Base-by-base conservation (phyloP, 768 basidiomycete species). In the Tricholoma sp. region DNA sequence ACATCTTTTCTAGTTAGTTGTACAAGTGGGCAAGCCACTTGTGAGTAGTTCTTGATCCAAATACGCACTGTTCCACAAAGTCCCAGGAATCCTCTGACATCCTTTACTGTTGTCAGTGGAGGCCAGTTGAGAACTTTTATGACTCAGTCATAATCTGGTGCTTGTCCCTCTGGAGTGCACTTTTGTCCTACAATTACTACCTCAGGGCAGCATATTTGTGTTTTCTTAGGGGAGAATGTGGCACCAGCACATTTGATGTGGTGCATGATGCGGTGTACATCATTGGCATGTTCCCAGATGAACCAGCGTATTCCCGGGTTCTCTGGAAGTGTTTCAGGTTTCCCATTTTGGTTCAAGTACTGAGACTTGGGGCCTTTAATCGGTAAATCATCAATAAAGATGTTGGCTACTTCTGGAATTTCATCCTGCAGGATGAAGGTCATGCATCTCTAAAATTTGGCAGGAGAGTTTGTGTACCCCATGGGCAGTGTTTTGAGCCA, bases 171-270 rank as follows among this genome's bases (percentile, higher is more conserved):
- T 1, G 47, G 29, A 0, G 63, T 67, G 1, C 69, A 68, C 0
- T 66, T 48, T 0, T 68, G 49, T 0, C 73, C 73, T 3, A 74
- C 70, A 13, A 75, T 69, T 4, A 57, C 31, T 0, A 72, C 55
- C 0, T 55, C n/a, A 0, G 63, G 61, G 0, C 62, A 61, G 0
- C 65, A 67, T 0, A 69, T 55, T 3, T 65, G 49, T 0, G 68
- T 48, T 52, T 74, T 74, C 33, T 52, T 50, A 7, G 69, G 72
- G 2, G 73, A 74, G 0, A 66, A 66, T 0, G 73, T 74, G 0
- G 68, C 59, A 0, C 74, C 70, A 1, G 71, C 65, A 4, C 45
- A 45, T 17, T 62, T 59, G 3, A 73, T 54, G 0, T 61, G 53
- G 0, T 32, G 55, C 0, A 73, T 41, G 37, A 70, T 59, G 0